These are phyloP conservation scores for Haematococcus lacustris DNA, from an alignment of 139 green algal species.

Conservation along the genomic window DNA sequence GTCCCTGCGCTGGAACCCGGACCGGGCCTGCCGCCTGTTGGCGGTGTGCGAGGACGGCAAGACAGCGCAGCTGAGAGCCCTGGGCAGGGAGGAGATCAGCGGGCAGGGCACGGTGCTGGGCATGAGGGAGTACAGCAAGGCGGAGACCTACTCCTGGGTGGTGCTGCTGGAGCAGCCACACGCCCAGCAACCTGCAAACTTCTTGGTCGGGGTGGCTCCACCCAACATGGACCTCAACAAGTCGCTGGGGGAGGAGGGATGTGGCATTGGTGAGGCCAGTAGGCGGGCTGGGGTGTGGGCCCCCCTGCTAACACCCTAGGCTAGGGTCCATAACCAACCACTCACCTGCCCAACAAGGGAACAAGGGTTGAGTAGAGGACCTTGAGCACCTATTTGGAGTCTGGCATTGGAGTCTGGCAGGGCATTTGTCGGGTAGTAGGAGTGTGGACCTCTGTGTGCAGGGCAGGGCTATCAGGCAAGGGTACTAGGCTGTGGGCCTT, in stretches of 20 bases:
- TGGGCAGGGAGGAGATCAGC: conserved; percentile 19
- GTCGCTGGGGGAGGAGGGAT: conserved; percentile 43
- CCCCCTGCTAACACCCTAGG: too few relatives aligned
- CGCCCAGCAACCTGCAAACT: conserved; percentile 29
- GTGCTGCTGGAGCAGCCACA: conserved; percentile 32
- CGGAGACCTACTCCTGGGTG: conserved; percentile 39
- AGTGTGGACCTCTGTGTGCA: too few relatives aligned
- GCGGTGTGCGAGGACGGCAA: conserved; percentile 22
- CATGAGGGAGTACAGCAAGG: conserved; percentile 42
- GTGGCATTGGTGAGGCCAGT: conserved; percentile 46
- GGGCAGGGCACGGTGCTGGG: conserved; percentile 54
- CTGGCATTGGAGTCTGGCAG: too few relatives aligned
- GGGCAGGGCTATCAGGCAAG: too few relatives aligned
- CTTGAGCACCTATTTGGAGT: too few relatives aligned
- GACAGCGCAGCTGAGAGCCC: conserved; percentile 2
- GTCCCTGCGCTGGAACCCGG: conserved; percentile 45
- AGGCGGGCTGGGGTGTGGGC: too few relatives aligned
- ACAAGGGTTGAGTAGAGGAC: too few relatives aligned
- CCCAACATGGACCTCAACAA: conserved; percentile 44
- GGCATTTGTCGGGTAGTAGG: too few relatives aligned
- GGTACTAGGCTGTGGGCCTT: too few relatives aligned
- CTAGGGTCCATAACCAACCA: too few relatives aligned
- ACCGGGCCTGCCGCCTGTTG: conserved; percentile 19
- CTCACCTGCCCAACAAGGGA: too few relatives aligned
- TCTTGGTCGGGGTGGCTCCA: conserved; percentile 52